A percentile compares a stretch with the other conserved stretches of the same genome.
These are phyloP conservation scores for Enterocytospora artemiae DNA, from an alignment of 371 early-diverging fungal genomes.

Conservation along the genomic window DNA sequence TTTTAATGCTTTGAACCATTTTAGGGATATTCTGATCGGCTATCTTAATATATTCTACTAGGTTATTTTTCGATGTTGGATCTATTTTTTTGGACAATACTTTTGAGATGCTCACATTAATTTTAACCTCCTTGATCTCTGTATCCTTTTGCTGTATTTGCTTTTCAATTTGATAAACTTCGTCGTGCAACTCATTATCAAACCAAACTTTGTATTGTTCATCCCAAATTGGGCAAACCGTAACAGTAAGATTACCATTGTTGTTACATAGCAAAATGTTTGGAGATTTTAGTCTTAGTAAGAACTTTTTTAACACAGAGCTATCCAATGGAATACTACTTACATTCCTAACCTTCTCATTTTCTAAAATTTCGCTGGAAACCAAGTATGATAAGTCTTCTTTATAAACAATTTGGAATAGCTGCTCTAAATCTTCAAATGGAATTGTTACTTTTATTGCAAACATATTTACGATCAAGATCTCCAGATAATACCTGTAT, in stretches of 20 bases:
- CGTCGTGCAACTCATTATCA: neutral
- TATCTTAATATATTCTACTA: neutral
- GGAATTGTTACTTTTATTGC: neutral
- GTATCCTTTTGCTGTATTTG: neutral
- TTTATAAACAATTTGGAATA: neutral
- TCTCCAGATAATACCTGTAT: neutral
- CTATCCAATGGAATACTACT: neutral
- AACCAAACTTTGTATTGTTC: neutral
- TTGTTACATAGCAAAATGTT: neutral
- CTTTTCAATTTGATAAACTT: neutral
- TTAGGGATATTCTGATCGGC: constrained; percentile 1
- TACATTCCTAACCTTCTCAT: too few species aligned
- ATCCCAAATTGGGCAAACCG: neutral
- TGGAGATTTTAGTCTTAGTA: neutral
- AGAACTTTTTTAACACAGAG: neutral
- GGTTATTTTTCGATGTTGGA: neutral
- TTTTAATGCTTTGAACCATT: neutral
- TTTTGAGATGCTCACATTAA: neutral
- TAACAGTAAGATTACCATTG: neutral
- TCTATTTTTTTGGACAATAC: neutral
- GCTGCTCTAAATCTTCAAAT: neutral
- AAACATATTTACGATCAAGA: neutral
- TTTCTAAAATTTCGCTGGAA: too few species aligned
- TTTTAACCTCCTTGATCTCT: neutral
- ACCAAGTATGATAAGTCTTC: neutral